A percentile compares a stretch with the other conserved stretches of the same genome.
These are phyloP conservation scores for Calonectria pseudoreteaudii DNA, from an alignment of 2,329 filamentous ascomycete genomes.

Conservation along the genomic window DNA sequence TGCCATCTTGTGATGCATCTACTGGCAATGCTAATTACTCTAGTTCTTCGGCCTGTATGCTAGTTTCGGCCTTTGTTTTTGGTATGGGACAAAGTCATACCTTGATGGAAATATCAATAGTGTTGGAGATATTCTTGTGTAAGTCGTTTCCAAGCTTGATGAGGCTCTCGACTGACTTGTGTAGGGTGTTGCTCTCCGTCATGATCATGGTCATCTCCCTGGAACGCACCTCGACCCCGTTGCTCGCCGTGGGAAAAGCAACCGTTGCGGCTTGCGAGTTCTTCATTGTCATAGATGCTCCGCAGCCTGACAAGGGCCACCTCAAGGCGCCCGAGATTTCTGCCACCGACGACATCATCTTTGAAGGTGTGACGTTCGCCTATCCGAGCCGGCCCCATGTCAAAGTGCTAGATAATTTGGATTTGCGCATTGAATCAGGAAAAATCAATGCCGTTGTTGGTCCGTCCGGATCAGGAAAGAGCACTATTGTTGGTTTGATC, in stretches of 20 bases:
- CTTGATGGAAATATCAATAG: conserved; percentile 59
- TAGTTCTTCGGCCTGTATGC: conserved; percentile 66
- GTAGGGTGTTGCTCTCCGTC: conserved; percentile 65
- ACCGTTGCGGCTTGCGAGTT: conserved; percentile 69
- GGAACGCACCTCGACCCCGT: conserved; percentile 67
- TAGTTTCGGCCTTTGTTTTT: conserved; percentile 70
- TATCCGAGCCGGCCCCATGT: conserved; percentile 76
- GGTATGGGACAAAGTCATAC: conserved; percentile 69
- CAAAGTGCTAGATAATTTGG: conserved; percentile 71
- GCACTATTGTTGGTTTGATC: conserved; percentile 77
- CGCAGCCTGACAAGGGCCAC: conserved; percentile 50
- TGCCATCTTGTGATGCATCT: not conserved
- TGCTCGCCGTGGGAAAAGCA: conserved; percentile 69
- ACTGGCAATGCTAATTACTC: conserved; percentile 20
- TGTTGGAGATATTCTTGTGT: conserved; percentile 68
- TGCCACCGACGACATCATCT: conserved; percentile 55
- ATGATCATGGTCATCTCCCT: conserved; percentile 69
- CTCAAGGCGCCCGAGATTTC: conserved; percentile 52
- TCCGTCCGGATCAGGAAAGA: conserved; percentile 79
- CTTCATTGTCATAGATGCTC: conserved; percentile 66
- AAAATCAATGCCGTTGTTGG: conserved; percentile 82
- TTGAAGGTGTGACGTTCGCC: conserved; percentile 76
- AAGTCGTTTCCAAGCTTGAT: conserved; percentile 38
- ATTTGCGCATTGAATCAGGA: conserved; percentile 69
- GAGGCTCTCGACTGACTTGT: conserved; percentile 3